Evolutionary conservation across 192 early-diverging fungal genomes (phyloP).

Genomic region (Mycoemilia scoparia): DNA sequence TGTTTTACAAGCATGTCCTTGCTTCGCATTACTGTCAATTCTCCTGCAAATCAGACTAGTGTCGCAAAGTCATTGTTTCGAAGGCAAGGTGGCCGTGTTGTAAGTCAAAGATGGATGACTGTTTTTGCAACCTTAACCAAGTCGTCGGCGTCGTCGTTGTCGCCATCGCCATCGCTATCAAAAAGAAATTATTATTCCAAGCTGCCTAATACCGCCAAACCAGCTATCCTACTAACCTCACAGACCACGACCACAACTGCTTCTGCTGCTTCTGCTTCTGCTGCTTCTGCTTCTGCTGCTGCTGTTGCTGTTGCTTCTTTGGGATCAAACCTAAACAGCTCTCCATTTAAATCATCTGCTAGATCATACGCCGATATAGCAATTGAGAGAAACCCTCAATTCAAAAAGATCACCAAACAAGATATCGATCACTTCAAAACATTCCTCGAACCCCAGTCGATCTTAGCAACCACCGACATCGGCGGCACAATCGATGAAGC

Average conservation of each 20-base stretch:
- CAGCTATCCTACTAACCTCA: background rate
- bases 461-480: constrained; percentile 20
- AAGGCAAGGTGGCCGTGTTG: too few relatives aligned
- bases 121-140: too few relatives aligned
- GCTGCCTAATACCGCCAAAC: too few relatives aligned
- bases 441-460: constrained; percentile 18
- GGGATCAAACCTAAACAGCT: background rate
- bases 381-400: constrained; percentile 1
- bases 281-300: background rate
- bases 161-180: too few relatives aligned
- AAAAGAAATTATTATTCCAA: too few relatives aligned
- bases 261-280: background rate
- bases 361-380: background rate
- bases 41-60: too few relatives aligned
- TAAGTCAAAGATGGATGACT: too few relatives aligned
- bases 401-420: constrained; percentile 31
- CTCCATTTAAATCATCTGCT: background rate
- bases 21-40: too few relatives aligned
- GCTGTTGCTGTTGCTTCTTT: background rate
- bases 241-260: background rate
- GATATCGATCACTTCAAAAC: constrained; percentile 44
- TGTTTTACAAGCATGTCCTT: too few relatives aligned
- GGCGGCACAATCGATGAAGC: constrained; percentile 23
- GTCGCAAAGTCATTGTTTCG: too few relatives aligned
- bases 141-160: too few relatives aligned